phyloP scores from a whole-genome alignment of 2,329 filamentous ascomycete genomes.

The Ambrosiella beaveri region DNA sequence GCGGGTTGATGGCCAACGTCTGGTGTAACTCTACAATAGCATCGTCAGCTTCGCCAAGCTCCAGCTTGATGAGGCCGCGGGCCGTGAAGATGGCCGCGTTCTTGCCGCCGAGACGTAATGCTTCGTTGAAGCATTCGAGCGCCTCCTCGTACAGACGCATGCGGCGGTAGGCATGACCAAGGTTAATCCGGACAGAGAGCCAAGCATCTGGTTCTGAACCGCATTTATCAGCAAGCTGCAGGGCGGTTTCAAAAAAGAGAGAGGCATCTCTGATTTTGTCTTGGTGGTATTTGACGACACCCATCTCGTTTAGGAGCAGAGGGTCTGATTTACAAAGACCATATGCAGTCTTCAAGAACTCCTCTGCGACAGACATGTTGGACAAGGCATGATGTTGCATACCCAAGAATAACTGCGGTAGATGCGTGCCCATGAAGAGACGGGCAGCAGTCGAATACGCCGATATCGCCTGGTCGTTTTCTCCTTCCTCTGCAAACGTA shows the following conservation, averaged over 20 bases:
- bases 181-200: slow-evolving; percentile 70
- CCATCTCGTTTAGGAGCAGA: slow-evolving; percentile 84
- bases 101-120: slow-evolving; percentile 65
- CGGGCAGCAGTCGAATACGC: slow-evolving; percentile 91
- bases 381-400: slow-evolving; percentile 97
- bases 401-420: slow-evolving; percentile 86
- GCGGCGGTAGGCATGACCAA: slow-evolving; percentile 74
- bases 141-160: slow-evolving; percentile 52
- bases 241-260: slow-evolving; percentile 58
- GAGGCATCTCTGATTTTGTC: slow-evolving; percentile 59
- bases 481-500: slow-evolving; percentile 91
- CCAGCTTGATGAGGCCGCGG: slow-evolving; percentile 70
- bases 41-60: slow-evolving; percentile 55
- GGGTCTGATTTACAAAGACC: slow-evolving; percentile 70
- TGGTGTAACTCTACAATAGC: slow-evolving; percentile 74
- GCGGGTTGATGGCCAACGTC: slow-evolving; percentile 58
- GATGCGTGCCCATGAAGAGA: slow-evolving; percentile 88
- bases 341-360: slow-evolving; percentile 85
- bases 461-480: slow-evolving; percentile 95
- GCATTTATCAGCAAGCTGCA: slow-evolving; percentile 63
- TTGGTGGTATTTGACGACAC: slow-evolving; percentile 89
- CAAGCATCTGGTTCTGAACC: slow-evolving; percentile 68
- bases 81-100: slow-evolving; percentile 63
- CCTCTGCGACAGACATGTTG: slow-evolving; percentile 82
- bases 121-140: slow-evolving; percentile 69